These are phyloP conservation scores for Aspergillus sp. DNA, from an alignment of 2,329 filamentous ascomycete species.

Conservation along the genomic window DNA sequence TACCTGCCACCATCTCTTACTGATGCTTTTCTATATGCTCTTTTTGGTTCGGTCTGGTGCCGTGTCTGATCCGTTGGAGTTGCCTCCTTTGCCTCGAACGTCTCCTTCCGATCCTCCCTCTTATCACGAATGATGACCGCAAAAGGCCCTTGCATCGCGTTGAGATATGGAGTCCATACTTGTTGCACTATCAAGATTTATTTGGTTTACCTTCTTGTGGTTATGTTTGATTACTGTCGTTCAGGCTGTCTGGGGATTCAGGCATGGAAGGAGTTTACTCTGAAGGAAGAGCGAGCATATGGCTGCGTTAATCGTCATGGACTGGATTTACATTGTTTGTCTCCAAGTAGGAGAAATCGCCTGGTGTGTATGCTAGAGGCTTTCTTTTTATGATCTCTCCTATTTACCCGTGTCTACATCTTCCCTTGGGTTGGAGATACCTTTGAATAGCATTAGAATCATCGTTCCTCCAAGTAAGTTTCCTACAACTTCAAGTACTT, in stretches of 20 bases:
- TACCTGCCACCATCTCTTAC: constrained; percentile 1
- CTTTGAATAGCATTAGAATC: constrained; percentile 3
- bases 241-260: constrained; percentile 17
- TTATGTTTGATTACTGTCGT: constrained; percentile 11
- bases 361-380: constrained; percentile 14
- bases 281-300: constrained; percentile 15
- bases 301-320: constrained; percentile 16
- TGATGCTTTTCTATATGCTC: not conserved
- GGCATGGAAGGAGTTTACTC: constrained; percentile 21
- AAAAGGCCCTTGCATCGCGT: constrained; percentile 11
- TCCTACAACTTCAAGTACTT: not conserved
- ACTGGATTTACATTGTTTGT: constrained; percentile 15
- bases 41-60: constrained; percentile 10
- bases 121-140: constrained; percentile 15
- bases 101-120: not conserved
- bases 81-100: constrained; percentile 5
- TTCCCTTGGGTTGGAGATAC: not conserved
- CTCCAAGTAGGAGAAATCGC: constrained; percentile 9
- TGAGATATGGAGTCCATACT: constrained; percentile 13
- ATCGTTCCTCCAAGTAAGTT: not conserved
- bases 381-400: constrained; percentile 3
- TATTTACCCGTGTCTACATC: not conserved
- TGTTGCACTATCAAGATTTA: constrained; percentile 6
- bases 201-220: constrained; percentile 9
- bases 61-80: constrained; percentile 10